Base-by-base conservation (phyloP, 78 protist species). In the Dictyostelium citrinum region DNA sequence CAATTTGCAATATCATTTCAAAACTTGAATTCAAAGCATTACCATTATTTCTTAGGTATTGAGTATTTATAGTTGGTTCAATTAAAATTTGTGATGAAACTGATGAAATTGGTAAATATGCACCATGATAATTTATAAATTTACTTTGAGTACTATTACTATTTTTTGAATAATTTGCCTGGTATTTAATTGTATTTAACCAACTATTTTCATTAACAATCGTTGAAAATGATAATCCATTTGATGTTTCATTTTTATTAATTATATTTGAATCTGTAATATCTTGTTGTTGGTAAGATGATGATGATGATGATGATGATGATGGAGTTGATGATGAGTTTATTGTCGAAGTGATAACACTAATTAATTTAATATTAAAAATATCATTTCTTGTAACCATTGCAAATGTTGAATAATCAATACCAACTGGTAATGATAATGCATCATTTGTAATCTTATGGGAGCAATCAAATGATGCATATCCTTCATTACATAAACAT, bases 381-480 rank as follows among this genome's bases (percentile, higher is more conserved):
- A 9, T 17, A 33, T 70, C 77, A 70, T 70, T 31, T 33, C 22
- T 17, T 5, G 77, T 33, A 10, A 16, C 20, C 77, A 70, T 70
- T 70, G n/a, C 33, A 27, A 70, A 70, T 3, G 77, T 70, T 22
- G 29, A 29, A 33, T 11, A 31, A 12, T 27, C n/a, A 31, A 33
- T 31, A 31, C 46, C 41, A 33, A 33, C 11, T 70, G 77, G 41
- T 70, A 31, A 33, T 70, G 46, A 6, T 31, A 70, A 27, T 27
- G 77, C 33, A 16, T 33, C 41, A 70, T 70, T 70, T 29, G 20
- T 33, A 31, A 70, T 10, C 20, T 70, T 70, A 27, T 33, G 37
- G 14, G 39, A 24, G 33, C 77, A 70, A 70, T 70, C 77, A 33
- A 70, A 70, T 70, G 77, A 70, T 70, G 77, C 77, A 70, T 70